Conservation (phyloP, 2,329 filamentous ascomycete genomes). For the Nigrospora oryzae region DNA sequence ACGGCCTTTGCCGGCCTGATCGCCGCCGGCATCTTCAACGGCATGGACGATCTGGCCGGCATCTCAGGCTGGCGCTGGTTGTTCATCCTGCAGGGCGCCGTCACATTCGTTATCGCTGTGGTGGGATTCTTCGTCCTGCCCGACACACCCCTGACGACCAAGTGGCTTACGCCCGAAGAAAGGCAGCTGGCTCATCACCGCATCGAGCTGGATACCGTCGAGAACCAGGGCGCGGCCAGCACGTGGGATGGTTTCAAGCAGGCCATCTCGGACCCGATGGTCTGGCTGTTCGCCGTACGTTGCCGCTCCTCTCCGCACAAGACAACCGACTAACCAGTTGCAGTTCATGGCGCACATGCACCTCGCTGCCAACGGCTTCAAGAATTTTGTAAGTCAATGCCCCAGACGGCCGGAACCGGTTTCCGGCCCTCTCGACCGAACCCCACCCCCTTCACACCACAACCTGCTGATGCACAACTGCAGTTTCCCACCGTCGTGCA, state of each 20-base stretch:
- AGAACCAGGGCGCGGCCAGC: slow-evolving; percentile 21
- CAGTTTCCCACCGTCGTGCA: slow-evolving; percentile 26
- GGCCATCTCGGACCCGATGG: slow-evolving; percentile 29
- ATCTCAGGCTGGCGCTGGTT: slow-evolving; percentile 28
- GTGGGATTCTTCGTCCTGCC: slow-evolving; percentile 26
- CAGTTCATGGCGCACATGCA: slow-evolving; percentile 36
- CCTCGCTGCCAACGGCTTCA: slow-evolving; percentile 14
- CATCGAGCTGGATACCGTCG: slow-evolving; percentile 20
- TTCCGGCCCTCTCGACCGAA: too few relatives aligned
- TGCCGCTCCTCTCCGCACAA: not conserved
- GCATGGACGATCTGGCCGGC: slow-evolving; percentile 22
- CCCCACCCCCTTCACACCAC: too few relatives aligned
- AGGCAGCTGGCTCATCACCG: slow-evolving; percentile 30
- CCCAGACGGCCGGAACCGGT: not conserved
- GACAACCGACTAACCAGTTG: too few relatives aligned
- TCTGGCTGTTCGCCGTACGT: slow-evolving; percentile 27
- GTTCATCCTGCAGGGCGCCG: slow-evolving; percentile 9
- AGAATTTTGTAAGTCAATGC: slow-evolving; percentile 10
- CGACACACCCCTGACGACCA: slow-evolving; percentile 26
- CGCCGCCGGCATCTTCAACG: slow-evolving; percentile 25
- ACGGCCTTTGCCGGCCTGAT: slow-evolving; percentile 30
- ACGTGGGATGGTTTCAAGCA: slow-evolving; percentile 30
- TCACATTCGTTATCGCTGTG: slow-evolving; percentile 14
- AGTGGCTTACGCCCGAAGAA: slow-evolving; percentile 34
- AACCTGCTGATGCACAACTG: not conserved